Percentiles rank a stretch among this genome's conserved stretches.
phyloP scores from a whole-genome alignment of 306 rosid genomes.

The Quercus parvula region DNA sequence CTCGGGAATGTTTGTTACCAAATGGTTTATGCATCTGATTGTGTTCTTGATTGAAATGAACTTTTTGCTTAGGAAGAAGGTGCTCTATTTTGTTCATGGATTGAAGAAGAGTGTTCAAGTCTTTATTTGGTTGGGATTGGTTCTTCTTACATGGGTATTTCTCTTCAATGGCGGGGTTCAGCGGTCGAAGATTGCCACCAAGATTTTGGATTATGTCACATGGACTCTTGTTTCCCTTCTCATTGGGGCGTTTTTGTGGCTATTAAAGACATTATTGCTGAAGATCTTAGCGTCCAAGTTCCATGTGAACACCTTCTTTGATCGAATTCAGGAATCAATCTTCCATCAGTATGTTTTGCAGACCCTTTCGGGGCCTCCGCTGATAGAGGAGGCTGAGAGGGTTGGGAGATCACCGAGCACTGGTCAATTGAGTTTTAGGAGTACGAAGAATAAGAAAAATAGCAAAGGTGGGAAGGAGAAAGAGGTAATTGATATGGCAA shows the following conservation, averaged over 20 bases:
- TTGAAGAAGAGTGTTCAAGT: slow-evolving; percentile 72
- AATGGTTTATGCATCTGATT: slow-evolving; percentile 68
- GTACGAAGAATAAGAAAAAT: slow-evolving; percentile 42
- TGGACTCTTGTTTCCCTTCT: slow-evolving; percentile 71
- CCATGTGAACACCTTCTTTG: slow-evolving; percentile 81
- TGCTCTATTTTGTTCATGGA: slow-evolving; percentile 90
- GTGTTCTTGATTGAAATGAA: slow-evolving; percentile 84
- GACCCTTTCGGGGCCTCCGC: slow-evolving; percentile 73
- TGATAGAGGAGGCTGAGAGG: slow-evolving; percentile 61
- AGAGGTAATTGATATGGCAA: slow-evolving; percentile 65
- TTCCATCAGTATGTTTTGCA: slow-evolving; percentile 80
- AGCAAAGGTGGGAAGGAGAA: slow-evolving; percentile 39
- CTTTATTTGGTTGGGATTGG: slow-evolving; percentile 65
- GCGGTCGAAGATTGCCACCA: slow-evolving; percentile 41
- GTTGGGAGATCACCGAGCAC: slow-evolving; percentile 40
- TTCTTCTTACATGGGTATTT: slow-evolving; percentile 69
- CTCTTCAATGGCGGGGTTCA: slow-evolving; percentile 46
- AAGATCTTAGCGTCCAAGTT: slow-evolving; percentile 76
- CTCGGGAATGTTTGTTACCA: slow-evolving; percentile 71
- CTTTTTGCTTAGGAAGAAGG: slow-evolving; percentile 75
- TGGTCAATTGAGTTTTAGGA: slow-evolving; percentile 69
- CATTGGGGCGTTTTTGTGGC: slow-evolving; percentile 73
- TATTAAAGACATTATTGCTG: slow-evolving; percentile 57
- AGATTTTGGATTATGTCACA: slow-evolving; percentile 48
- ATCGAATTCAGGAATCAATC: slow-evolving; percentile 84